phyloP scores from a whole-genome alignment of 2,329 filamentous ascomycete species.

The Colletotrichum magnum region DNA sequence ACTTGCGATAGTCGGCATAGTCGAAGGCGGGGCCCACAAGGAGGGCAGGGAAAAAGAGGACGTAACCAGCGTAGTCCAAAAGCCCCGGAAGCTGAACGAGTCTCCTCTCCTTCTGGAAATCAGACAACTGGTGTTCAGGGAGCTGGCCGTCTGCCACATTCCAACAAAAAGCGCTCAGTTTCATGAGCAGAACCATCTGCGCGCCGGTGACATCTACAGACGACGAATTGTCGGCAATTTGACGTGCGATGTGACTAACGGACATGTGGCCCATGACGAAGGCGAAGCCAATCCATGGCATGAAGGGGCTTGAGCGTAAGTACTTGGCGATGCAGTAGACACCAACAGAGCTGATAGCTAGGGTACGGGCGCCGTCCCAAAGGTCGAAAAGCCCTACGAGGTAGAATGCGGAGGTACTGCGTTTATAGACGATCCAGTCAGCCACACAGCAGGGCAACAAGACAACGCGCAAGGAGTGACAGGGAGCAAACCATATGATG shows the following conservation, averaged over 20 bases:
- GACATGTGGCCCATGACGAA: slow-evolving; percentile 98
- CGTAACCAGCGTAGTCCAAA: slow-evolving; percentile 89
- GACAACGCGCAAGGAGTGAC: background rate
- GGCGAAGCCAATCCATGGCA: slow-evolving; percentile 97
- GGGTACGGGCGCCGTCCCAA: slow-evolving; percentile 85
- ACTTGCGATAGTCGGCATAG: slow-evolving; percentile 90
- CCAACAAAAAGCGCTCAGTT: slow-evolving; percentile 96
- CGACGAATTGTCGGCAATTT: slow-evolving; percentile 76
- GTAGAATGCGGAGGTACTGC: slow-evolving; percentile 87
- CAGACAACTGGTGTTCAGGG: slow-evolving; percentile 83
- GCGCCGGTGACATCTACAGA: slow-evolving; percentile 91
- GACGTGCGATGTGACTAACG: slow-evolving; percentile 86
- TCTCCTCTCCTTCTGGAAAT: slow-evolving; percentile 86
- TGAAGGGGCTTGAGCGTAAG: slow-evolving; percentile 84
- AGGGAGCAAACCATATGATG: slow-evolving; percentile 75
- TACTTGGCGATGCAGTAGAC: slow-evolving; percentile 88
- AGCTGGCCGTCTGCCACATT: slow-evolving; percentile 94
- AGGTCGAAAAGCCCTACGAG: slow-evolving; percentile 93
- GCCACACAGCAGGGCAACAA: background rate
- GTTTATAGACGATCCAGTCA: slow-evolving; percentile 6
- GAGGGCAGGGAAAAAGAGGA: slow-evolving; percentile 94
- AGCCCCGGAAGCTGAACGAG: slow-evolving; percentile 81
- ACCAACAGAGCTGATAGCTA: slow-evolving; percentile 83
- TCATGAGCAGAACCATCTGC: slow-evolving; percentile 99
- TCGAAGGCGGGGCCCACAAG: slow-evolving; percentile 95